phyloP scores from a whole-genome alignment of 1,284 basidiomycete species.

The Farysia itapuensis region DNA sequence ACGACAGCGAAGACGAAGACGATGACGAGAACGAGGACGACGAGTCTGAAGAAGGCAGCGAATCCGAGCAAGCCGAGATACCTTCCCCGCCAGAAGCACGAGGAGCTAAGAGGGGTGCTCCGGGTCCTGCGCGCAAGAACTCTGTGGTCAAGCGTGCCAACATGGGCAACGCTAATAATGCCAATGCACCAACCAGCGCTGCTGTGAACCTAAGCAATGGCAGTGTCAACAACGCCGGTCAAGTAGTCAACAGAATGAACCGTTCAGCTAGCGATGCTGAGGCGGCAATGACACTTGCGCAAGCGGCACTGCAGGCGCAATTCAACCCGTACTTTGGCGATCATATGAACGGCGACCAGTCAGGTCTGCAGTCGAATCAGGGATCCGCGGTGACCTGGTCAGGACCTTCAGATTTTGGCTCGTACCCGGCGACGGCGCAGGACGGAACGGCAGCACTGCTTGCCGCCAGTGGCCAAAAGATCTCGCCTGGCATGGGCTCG shows the following conservation, averaged over 20 bases:
- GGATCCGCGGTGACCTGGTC: constrained; percentile 16
- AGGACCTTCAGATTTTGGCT: constrained; percentile 9
- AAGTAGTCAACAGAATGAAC: constrained; percentile 27
- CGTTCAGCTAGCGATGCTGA: constrained; percentile 46
- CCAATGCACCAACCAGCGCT: no score
- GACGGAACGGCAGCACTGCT: constrained; percentile 32
- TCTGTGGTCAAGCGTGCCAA: constrained; percentile 33
- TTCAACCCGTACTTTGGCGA: constrained; percentile 35
- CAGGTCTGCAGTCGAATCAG: constrained; percentile 4
- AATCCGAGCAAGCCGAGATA: constrained; percentile 22
- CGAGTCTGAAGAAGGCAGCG: constrained; percentile 11
- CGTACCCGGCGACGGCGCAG: constrained; percentile 31
- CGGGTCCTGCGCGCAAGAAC: constrained; percentile 26
- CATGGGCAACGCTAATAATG: constrained; percentile 24
- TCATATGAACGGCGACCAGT: constrained; percentile 12
- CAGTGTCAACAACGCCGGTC: not conserved
- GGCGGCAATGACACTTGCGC: constrained; percentile 47
- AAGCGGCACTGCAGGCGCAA: constrained; percentile 44
- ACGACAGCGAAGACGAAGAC: constrained; percentile 44
- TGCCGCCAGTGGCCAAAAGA: constrained; percentile 34
- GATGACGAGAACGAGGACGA: constrained; percentile 36
- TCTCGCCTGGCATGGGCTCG: constrained; percentile 31
- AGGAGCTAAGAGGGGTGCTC: constrained; percentile 26
- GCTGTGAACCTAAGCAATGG: no score
- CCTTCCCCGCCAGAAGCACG: constrained; percentile 23